Percentiles rank a stretch among this genome's conserved stretches.
These are phyloP conservation scores for Salvia miltiorrhiza DNA, from an alignment of 257 asterid species.

Conservation along the genomic window DNA sequence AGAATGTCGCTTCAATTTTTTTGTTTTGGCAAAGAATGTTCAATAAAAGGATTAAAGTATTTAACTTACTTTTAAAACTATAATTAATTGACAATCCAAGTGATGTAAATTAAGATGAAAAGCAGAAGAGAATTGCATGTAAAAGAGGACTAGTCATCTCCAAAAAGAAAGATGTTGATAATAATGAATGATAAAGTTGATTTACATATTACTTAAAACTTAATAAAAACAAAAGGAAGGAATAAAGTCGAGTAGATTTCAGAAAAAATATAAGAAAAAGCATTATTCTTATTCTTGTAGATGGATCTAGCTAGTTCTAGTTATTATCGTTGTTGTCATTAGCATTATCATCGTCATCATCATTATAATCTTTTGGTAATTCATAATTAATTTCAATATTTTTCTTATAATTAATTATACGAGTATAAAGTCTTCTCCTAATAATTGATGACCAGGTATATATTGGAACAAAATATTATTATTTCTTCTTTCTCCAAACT, in stretches of 20 bases:
- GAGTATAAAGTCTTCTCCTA: background rate
- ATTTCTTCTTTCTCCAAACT: no score
- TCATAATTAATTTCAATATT: no score
- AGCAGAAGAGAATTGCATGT: no score
- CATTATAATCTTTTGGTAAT: background rate
- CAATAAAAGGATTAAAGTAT: background rate
- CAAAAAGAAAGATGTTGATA: background rate
- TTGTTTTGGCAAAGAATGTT: background rate
- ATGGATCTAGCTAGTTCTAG: background rate
- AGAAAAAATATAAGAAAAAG: background rate
- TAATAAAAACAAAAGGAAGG: background rate
- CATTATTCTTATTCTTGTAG: constrained; percentile 5
- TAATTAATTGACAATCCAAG: background rate
- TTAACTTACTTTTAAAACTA: background rate
- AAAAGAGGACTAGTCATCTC: no score
- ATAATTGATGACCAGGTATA: no score
- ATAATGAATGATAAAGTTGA: background rate
- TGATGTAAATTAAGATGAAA: background rate
- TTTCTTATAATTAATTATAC: no score
- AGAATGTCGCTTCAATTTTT: no score
- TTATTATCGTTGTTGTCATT: background rate
- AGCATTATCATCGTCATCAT: no score
- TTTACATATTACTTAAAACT: background rate
- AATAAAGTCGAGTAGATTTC: background rate
- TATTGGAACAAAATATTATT: no score